Conservation (phyloP, 208 protist species). For the Leishmania arabica region DNA sequence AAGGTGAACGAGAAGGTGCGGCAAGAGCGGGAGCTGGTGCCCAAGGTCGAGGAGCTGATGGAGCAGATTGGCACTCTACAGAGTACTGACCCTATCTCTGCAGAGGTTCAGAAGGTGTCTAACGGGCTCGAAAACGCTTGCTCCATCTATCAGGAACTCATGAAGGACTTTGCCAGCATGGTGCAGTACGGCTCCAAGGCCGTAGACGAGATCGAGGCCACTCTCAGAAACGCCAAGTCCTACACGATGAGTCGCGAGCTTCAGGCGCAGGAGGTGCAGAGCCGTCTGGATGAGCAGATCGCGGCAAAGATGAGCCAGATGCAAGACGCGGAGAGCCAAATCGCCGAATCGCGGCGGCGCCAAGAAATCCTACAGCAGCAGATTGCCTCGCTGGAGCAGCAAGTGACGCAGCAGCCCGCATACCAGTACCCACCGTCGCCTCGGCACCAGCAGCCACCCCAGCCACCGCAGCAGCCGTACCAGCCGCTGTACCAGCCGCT, state of each 20-base stretch:
- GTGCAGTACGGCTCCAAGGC: slow-evolving; percentile 46
- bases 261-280: slow-evolving; percentile 61
- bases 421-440: slow-evolving; percentile 2
- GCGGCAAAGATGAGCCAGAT: slow-evolving; percentile 74
- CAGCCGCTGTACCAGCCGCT: slow-evolving; percentile 4
- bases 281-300: slow-evolving; percentile 69
- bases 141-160: slow-evolving; percentile 51
- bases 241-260: slow-evolving; percentile 62
- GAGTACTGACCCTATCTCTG: slow-evolving; percentile 68
- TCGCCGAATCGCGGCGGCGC: slow-evolving; percentile 47
- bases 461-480: neutral
- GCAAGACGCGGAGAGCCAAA: slow-evolving; percentile 39
- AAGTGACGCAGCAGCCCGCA: slow-evolving; percentile 5
- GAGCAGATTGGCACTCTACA: slow-evolving; percentile 55
- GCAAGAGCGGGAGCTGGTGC: slow-evolving; percentile 41
- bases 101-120: slow-evolving; percentile 75
- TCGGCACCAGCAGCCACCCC: neutral
- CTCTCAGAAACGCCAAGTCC: slow-evolving; percentile 56
- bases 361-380: slow-evolving; percentile 41
- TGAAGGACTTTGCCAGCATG: slow-evolving; percentile 55
- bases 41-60: slow-evolving; percentile 53
- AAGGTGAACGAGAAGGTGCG: slow-evolving; percentile 52
- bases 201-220: slow-evolving; percentile 57
- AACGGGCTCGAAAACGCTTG: slow-evolving; percentile 77
- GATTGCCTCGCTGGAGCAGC: slow-evolving; percentile 30